A percentile compares a stretch with the other conserved stretches of the same genome.
These are phyloP conservation scores for Anisodus tanguticus DNA, from an alignment of 257 asterid genomes.

Conservation along the genomic window DNA sequence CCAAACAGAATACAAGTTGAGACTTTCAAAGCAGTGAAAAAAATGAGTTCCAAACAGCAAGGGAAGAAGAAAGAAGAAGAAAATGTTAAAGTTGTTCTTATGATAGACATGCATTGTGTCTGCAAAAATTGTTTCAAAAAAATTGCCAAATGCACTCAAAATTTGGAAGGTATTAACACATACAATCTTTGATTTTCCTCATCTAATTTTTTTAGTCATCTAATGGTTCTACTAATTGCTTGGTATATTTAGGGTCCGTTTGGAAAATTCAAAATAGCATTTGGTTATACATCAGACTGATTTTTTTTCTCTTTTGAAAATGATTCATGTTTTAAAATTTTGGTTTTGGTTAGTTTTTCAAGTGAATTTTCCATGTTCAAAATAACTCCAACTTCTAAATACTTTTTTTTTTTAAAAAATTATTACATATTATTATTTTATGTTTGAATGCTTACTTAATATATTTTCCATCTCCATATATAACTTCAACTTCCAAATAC, in stretches of 20 bases:
- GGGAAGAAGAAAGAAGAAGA: neutral
- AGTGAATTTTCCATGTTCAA: neutral
- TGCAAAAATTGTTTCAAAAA: conserved; percentile 12
- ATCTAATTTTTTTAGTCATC: neutral
- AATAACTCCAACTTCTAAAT: too few relatives aligned
- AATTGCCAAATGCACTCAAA: conserved; percentile 15
- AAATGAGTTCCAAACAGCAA: neutral
- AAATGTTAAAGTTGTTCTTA: neutral
- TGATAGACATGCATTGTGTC: conserved; percentile 15
- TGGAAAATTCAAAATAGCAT: too few relatives aligned
- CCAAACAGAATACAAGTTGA: neutral
- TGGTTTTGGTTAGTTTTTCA: too few relatives aligned
- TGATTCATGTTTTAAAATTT: neutral
- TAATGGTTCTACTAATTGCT: neutral
- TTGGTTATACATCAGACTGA: too few relatives aligned
- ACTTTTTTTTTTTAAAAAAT: too few relatives aligned
- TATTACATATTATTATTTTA: too few relatives aligned
- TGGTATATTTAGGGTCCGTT: neutral
- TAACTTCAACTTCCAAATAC: too few relatives aligned
- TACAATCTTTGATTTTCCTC: neutral
- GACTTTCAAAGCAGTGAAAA: neutral
- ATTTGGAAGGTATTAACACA: neutral
- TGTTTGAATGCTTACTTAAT: too few relatives aligned
- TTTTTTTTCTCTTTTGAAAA: too few relatives aligned
- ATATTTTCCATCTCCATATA: too few relatives aligned